Evolutionary conservation across 352 stramenopile genomes (phyloP), one percentile per base, ranked within the genome.

Genomic region (Globisporangium nodosum): DNA sequence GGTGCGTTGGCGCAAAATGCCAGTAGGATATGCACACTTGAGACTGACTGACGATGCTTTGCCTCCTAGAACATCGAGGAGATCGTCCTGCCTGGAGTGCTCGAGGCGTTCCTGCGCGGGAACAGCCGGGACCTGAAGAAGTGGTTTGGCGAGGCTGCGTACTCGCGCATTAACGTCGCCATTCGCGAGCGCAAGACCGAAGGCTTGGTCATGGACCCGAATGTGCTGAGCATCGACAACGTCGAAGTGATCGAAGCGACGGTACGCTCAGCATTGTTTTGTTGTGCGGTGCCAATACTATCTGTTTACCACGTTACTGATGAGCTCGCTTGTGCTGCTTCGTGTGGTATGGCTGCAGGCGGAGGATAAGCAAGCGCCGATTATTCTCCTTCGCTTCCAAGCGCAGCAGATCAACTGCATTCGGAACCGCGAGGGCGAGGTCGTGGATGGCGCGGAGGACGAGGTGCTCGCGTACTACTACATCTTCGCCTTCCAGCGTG

Each of bases 381-480:
- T 98, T 56, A 96, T 99, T 66, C 68, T 99, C 12, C 69, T 99
- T 42, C 92, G 98, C 58, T 98, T 99, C 71, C 97, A 98, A 82
- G 94, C 92, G 47, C 97, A 99, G 77, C 97, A 99, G 78, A 99
- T 99, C 72, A 98, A 99, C 81, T 99, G 97, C 75, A 97, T 99
- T 42, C 82, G 92, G 60, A 98, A 99, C 74, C 93, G 96, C 56
- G 90, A 98, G 68, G 96, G 96, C 40, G 88, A 97, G 66, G 87
- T 99, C 59, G 87, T 99, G 21, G 96, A 99, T 64, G 97, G 96
- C 49, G 91, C 84, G 5, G 96, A 99, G 64, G 94, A 98, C 71
- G 94, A 99, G 55, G 97, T 99, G 67, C 74, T 95, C 33, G 95
- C 94, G 5, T 98, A 98, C 77, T 99, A 96, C 66, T 99, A 99